Percentiles rank a stretch among this genome's conserved stretches.
phyloP scores from a whole-genome alignment of 1,139 yeast species.

The Entelexis paramagnoliae region DNA sequence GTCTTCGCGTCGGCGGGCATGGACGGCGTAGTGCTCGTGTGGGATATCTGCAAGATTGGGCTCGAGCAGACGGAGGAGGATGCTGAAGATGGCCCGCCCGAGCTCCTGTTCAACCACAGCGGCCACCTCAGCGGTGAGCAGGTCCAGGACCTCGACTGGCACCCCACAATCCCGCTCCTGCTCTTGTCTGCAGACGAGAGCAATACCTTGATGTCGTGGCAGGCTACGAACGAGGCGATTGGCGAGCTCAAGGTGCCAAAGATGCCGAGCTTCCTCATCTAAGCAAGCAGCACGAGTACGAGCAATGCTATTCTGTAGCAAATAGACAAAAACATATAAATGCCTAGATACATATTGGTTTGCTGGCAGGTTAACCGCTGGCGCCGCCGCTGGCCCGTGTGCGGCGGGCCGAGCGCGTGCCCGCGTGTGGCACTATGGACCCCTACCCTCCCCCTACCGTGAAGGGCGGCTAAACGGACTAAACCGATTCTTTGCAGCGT shows the following conservation, averaged over 20 bases:
- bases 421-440: not conserved
- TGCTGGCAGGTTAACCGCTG: no score
- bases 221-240: constrained; percentile 18
- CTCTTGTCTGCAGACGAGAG: constrained; percentile 64
- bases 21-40: constrained; percentile 64
- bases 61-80: constrained; percentile 36
- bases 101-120: constrained; percentile 37
- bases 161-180: constrained; percentile 64
- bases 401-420: not conserved
- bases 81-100: constrained; percentile 39
- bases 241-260: constrained; percentile 12
- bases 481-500: no score
- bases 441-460: no score
- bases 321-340: no score
- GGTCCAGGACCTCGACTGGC: constrained; percentile 86
- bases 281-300: no score
- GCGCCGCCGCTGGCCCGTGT: no score
- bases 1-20: constrained; percentile 63
- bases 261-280: constrained; percentile 16
- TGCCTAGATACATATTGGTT: no score
- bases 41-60: constrained; percentile 48
- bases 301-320: no score
- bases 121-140: constrained; percentile 84
- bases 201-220: constrained; percentile 20
- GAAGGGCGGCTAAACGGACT: constrained; percentile 44